Conservation (phyloP, 2,329 filamentous ascomycete species). For the Chaetomium sp. region DNA sequence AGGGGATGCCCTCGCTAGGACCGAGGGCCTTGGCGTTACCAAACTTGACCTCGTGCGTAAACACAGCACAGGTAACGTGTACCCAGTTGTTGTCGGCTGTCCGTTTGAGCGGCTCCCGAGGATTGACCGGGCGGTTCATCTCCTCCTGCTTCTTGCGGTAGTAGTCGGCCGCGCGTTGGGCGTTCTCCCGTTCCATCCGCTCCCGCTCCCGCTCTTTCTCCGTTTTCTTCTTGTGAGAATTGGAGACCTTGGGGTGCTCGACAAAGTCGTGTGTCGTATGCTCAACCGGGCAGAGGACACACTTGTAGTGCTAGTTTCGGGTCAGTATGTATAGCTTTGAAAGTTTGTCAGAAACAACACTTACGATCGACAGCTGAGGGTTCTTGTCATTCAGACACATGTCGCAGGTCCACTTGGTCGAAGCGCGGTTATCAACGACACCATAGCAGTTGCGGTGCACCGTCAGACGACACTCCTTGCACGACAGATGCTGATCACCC, state of each 20-base stretch:
- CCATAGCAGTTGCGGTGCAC: constrained; percentile 94
- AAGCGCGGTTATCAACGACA: constrained; percentile 68
- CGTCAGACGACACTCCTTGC: constrained; percentile 84
- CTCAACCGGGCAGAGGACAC: constrained; percentile 85
- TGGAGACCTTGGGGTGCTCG: constrained; percentile 71
- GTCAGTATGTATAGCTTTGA: constrained; percentile 15
- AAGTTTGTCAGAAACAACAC: constrained; percentile 38
- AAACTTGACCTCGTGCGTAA: constrained; percentile 91
- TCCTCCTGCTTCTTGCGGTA: constrained; percentile 84
- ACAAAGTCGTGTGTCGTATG: constrained; percentile 81
- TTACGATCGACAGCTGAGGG: constrained; percentile 86
- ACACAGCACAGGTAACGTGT: constrained; percentile 89
- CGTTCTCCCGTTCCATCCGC: constrained; percentile 79
- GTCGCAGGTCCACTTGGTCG: constrained; percentile 89
- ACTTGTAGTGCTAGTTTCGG: constrained; percentile 73
- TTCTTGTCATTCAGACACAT: constrained; percentile 94
- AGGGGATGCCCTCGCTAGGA: constrained; percentile 85
- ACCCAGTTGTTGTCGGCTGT: constrained; percentile 99
- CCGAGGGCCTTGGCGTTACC: constrained; percentile 80
- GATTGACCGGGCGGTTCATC: constrained; percentile 77
- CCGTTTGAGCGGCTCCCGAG: constrained; percentile 87
- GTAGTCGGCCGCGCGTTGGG: constrained; percentile 75
- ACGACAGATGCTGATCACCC: constrained; percentile 73
- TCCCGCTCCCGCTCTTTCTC: constrained; percentile 92
- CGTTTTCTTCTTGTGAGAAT: constrained; percentile 77